phyloP scores from a whole-genome alignment of 2,329 filamentous ascomycete species.

The Cytospora chrysosperma region DNA sequence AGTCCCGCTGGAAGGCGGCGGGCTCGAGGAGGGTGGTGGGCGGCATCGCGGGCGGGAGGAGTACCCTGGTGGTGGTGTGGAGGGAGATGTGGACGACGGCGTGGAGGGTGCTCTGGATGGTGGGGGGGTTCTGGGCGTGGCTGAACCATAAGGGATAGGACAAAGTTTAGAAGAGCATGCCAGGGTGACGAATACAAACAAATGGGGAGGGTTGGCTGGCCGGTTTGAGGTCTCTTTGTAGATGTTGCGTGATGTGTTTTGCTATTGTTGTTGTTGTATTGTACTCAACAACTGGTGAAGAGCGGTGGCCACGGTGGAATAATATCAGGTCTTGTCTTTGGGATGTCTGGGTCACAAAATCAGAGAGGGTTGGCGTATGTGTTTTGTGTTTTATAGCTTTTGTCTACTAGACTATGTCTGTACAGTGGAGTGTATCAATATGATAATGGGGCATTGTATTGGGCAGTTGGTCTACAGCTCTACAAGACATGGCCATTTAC shows the following conservation, averaged over 20 bases:
- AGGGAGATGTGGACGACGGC: slow-evolving; percentile 62
- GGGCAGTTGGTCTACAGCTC: too few relatives aligned
- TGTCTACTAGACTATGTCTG: too few relatives aligned
- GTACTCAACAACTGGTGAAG: background rate
- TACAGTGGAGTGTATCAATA: too few relatives aligned
- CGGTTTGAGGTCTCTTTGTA: too few relatives aligned
- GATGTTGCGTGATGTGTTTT: too few relatives aligned
- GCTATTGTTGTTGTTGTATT: background rate
- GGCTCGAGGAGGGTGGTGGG: slow-evolving; percentile 12
- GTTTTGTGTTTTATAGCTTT: too few relatives aligned
- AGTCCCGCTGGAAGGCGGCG: slow-evolving; percentile 36
- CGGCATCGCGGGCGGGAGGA: slow-evolving; percentile 28
- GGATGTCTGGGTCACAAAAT: background rate
- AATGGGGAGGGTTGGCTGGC: background rate
- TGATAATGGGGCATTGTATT: too few relatives aligned
- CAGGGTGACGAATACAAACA: too few relatives aligned
- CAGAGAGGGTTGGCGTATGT: too few relatives aligned
- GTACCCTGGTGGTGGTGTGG: slow-evolving; percentile 47
- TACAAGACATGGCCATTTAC: too few relatives aligned
- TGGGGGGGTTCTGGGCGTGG: slow-evolving; percentile 64
- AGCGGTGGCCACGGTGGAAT: background rate
- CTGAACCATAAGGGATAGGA: slow-evolving; percentile 63
- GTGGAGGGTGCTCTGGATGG: slow-evolving; percentile 63
- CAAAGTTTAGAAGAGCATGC: background rate
- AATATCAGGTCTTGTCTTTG: too few relatives aligned